Conservation (phyloP, 305 asterid species). For the Fraxinus baroniana region DNA sequence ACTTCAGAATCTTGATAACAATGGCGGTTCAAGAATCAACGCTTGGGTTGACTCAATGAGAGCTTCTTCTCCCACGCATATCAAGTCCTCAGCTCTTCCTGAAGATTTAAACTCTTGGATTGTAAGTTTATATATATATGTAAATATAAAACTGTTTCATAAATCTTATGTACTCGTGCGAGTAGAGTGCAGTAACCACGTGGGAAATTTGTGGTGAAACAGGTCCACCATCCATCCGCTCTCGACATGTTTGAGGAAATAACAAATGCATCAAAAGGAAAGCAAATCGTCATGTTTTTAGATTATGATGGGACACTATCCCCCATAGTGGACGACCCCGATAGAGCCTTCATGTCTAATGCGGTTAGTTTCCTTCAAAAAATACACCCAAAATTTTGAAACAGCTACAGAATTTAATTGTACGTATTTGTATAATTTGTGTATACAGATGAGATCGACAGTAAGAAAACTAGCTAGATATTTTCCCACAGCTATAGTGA, state of each 20-base stretch:
- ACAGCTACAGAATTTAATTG: neutral
- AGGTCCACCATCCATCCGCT: conserved; percentile 82
- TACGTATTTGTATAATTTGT: neutral
- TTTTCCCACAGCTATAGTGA: conserved; percentile 92
- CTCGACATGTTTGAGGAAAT: conserved; percentile 80
- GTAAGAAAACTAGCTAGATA: conserved; percentile 73
- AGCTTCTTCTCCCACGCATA: conserved; percentile 82
- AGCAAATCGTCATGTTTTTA: conserved; percentile 82
- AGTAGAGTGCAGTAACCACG: neutral
- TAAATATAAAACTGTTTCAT: neutral
- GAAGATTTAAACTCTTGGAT: conserved; percentile 53
- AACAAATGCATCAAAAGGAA: conserved; percentile 72
- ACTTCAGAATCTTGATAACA: conserved; percentile 60
- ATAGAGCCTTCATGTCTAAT: conserved; percentile 81
- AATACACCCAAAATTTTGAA: neutral
- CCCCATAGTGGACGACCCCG: conserved; percentile 88
- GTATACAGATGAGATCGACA: conserved; percentile 75
- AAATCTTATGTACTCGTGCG: neutral
- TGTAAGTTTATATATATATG: conserved; percentile 31
- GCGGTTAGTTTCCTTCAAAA: conserved; percentile 42
- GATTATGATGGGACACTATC: conserved; percentile 97
- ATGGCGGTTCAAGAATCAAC: conserved; percentile 47
- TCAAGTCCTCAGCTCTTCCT: conserved; percentile 47
- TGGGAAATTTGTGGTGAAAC: conserved; percentile 27
- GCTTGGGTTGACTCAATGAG: conserved; percentile 90